These are phyloP conservation scores for Melastoma candidum DNA, from an alignment of 441 rosid species.

Conservation along the genomic window DNA sequence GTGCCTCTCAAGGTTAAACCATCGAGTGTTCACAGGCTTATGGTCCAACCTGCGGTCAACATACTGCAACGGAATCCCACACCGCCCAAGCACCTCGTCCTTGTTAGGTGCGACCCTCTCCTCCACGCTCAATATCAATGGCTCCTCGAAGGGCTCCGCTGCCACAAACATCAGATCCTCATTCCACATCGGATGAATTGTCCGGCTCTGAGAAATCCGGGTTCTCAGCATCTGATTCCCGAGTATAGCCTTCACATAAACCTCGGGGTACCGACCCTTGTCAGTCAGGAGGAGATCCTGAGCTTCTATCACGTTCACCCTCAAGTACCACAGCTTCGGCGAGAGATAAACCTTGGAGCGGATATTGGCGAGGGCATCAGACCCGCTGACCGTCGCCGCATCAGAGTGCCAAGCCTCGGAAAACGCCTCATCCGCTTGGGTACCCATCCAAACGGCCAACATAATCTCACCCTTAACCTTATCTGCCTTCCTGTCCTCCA, in stretches of 20 bases:
- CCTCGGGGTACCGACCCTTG: conserved; percentile 72
- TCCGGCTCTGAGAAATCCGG: conserved; percentile 48
- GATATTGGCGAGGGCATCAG: conserved; percentile 69
- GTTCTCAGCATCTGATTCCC: conserved; percentile 70
- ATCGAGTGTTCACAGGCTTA: conserved; percentile 55
- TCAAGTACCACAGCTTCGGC: conserved; percentile 88
- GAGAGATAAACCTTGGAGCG: conserved; percentile 94
- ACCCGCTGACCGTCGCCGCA: conserved; percentile 77
- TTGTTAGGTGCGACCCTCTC: conserved; percentile 83
- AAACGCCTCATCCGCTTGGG: conserved; percentile 96
- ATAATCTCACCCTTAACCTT: conserved; percentile 80
- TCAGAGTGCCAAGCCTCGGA: conserved; percentile 99
- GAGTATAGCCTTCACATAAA: conserved; percentile 57
- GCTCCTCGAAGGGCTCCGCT: conserved; percentile 91
- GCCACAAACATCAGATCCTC: conserved; percentile 97
- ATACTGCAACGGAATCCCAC: conserved; percentile 43
- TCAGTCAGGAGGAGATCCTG: conserved; percentile 72
- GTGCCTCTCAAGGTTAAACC: conserved; percentile 85
- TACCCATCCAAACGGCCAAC: conserved; percentile 98
- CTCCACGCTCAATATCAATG: conserved; percentile 66
- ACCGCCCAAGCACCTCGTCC: conserved; percentile 72
- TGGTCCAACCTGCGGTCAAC: conserved; percentile 75
- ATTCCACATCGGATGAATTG: conserved; percentile 82
- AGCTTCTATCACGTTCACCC: conserved; percentile 95
- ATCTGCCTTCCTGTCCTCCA: conserved; percentile 64